Conservation (phyloP, 1,284 basidiomycete genomes). For the Microbotryum saponariae region DNA sequence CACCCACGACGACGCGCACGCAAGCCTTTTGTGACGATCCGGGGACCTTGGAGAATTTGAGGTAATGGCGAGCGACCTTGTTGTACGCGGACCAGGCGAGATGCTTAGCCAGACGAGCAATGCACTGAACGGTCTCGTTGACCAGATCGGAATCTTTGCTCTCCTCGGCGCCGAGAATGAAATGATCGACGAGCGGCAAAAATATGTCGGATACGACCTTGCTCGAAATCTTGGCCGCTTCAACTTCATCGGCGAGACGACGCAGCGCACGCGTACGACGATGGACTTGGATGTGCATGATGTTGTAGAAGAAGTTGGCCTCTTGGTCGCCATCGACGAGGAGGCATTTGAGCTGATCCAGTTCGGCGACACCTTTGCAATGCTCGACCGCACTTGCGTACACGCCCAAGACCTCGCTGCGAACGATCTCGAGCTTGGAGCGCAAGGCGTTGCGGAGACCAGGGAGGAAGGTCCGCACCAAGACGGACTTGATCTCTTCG, state of each 20-base stretch:
- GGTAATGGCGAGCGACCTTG: slow-evolving; percentile 69
- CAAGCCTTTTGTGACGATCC: slow-evolving; percentile 71
- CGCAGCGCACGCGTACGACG: slow-evolving; percentile 80
- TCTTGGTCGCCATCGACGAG: slow-evolving; percentile 89
- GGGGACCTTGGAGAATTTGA: slow-evolving; percentile 64
- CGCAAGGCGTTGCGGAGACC: slow-evolving; percentile 73
- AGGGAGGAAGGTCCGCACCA: slow-evolving; percentile 65
- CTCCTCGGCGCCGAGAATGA: slow-evolving; percentile 60
- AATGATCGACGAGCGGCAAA: slow-evolving; percentile 77
- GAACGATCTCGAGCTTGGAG: slow-evolving; percentile 78
- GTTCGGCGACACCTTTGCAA: slow-evolving; percentile 24
- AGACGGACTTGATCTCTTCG: slow-evolving; percentile 41
- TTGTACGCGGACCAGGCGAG: slow-evolving; percentile 82
- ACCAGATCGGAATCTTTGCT: slow-evolving; percentile 77
- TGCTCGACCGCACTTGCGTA: slow-evolving; percentile 63
- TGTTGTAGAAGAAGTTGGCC: slow-evolving; percentile 94
- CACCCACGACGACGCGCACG: slow-evolving; percentile 74
- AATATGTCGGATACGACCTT: slow-evolving; percentile 74
- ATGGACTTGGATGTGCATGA: slow-evolving; percentile 89
- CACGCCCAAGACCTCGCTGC: slow-evolving; percentile 74
- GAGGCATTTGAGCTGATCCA: slow-evolving; percentile 52
- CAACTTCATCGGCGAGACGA: slow-evolving; percentile 71
- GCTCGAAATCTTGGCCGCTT: slow-evolving; percentile 62
- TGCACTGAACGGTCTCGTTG: slow-evolving; percentile 76
- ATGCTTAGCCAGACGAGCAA: slow-evolving; percentile 62